A percentile compares a stretch with the other conserved stretches of the same genome.
Conservation (phyloP, 768 basidiomycete genomes). For the Trametes coccinea region DNA sequence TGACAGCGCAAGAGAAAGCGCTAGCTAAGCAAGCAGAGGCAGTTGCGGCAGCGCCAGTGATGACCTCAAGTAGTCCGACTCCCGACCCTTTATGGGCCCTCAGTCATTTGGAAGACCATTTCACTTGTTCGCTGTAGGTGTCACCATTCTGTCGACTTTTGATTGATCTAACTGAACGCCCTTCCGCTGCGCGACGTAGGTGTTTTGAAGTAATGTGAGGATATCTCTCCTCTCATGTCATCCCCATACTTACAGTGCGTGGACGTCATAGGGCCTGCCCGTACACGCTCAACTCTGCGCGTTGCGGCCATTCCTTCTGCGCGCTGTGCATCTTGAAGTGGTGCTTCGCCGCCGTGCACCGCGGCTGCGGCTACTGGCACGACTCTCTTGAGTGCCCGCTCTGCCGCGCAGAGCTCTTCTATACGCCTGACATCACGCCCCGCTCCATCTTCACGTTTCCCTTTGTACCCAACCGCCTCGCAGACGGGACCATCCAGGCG, state of each 20-base stretch:
- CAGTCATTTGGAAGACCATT: slow-evolving; percentile 59
- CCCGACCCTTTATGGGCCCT: slow-evolving; percentile 35
- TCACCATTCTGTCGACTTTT: neutral
- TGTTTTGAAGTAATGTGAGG: neutral
- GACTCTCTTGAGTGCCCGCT: slow-evolving; percentile 67
- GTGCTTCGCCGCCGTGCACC: slow-evolving; percentile 68
- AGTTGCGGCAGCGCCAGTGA: neutral
- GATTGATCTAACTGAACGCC: neutral
- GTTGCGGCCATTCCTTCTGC: slow-evolving; percentile 71
- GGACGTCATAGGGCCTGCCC: slow-evolving; percentile 46
- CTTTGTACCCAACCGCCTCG: slow-evolving; percentile 62
- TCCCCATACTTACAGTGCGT: neutral
- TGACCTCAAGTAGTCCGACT: too few species aligned
- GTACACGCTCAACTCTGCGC: slow-evolving; percentile 51
- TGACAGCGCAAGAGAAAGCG: slow-evolving; percentile 1
- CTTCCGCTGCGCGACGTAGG: neutral
- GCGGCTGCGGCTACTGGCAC: slow-evolving; percentile 66
- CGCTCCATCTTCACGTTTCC: slow-evolving; percentile 55
- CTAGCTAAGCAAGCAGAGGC: neutral
- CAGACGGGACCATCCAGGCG: slow-evolving; percentile 52
- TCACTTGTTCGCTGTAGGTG: slow-evolving; percentile 63
- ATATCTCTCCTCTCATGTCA: neutral
- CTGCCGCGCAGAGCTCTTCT: slow-evolving; percentile 54
- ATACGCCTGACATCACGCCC: slow-evolving; percentile 53
- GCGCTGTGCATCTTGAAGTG: slow-evolving; percentile 65